Base-by-base conservation (phyloP, 2,329 filamentous ascomycete genomes). In the Neofusicoccum cordaticola region DNA sequence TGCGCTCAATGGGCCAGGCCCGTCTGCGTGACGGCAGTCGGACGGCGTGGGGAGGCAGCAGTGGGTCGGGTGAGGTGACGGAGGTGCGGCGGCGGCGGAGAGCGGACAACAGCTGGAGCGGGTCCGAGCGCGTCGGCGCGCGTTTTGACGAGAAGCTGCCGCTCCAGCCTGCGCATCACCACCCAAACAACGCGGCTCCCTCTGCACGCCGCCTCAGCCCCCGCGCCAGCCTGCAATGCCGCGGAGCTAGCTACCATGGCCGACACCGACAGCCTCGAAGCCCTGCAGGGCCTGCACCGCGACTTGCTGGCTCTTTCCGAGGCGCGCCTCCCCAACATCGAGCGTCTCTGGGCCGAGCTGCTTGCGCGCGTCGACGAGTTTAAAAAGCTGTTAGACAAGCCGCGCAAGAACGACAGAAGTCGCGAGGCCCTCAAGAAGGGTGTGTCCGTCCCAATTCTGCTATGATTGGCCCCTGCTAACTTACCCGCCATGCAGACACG, bases 231-330 rank as follows among this genome's bases (percentile, higher is more conserved):
- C 62, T 57, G 62, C 52, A 37, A 48, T 64, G 62, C 62, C 35
- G 52, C 45, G 50, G 22, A 62, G 58, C 64, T 62, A 53, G 64
- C 41, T 47, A 65, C 66, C 72, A 94, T 95, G 92, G 87, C 89
- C 76, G 88, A 90, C 73, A 82, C 87, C 75, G 88, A 88, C 75
- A 87, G 85, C 73, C 84, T 96, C 74, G 89, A 89, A 74, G 86
- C 88, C 78, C 87, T 98, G 72, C 88, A 93, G 81, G 88, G 87
- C 77, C 87, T 99, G 71, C 91, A 96, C 78, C 87, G 90, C 76
- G 93, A 97, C 80, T 87, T 99, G 67, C 82, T 90, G 70, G 88
- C 90, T 65, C 84, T 95, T 71, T 86, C 87, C 68, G 89, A 95
- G 72, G 86, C 87, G 64, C 86, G 89, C 34, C 78, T 92, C 60